phyloP scores from a whole-genome alignment of 495 filamentous ascomycete genomes.

The Tuber borchii region DNA sequence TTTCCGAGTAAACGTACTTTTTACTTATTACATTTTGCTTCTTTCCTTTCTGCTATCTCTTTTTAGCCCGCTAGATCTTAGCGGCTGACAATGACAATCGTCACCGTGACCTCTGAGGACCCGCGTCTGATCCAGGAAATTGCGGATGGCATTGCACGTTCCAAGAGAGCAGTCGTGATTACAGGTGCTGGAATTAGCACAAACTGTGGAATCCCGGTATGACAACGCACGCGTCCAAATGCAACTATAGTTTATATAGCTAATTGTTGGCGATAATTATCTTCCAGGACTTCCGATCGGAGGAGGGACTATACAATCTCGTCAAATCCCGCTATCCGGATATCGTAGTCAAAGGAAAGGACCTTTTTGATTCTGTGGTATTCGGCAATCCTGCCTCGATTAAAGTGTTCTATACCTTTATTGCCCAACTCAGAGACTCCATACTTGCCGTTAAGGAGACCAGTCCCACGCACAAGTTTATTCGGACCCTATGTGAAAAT shows the following conservation, averaged over 20 bases:
- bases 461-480: constrained; percentile 56
- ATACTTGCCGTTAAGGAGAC: constrained; percentile 51
- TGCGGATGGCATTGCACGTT: constrained; percentile 55
- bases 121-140: constrained; percentile 54
- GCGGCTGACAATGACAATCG: constrained; percentile 49
- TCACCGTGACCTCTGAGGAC: constrained; percentile 49
- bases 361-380: constrained; percentile 60
- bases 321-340: constrained; percentile 57
- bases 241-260: constrained; percentile 33
- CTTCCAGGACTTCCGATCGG: constrained; percentile 61
- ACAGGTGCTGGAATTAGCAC: constrained; percentile 68
- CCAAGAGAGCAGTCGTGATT: constrained; percentile 59
- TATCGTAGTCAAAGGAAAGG: constrained; percentile 53
- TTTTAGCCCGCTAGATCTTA: not conserved
- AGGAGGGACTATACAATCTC: constrained; percentile 62
- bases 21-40: not conserved
- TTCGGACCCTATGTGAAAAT: constrained; percentile 55
- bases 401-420: constrained; percentile 61
- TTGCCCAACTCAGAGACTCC: constrained; percentile 55
- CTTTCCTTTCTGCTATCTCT: not conserved
- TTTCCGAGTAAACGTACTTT: not conserved
- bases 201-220: constrained; percentile 64
- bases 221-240: constrained; percentile 36
- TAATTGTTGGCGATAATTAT: constrained; percentile 11
- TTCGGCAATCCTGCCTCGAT: constrained; percentile 59